Evolutionary conservation across 108 stramenopile genomes (phyloP).

Genomic region (Discostella stelligeroides): DNA sequence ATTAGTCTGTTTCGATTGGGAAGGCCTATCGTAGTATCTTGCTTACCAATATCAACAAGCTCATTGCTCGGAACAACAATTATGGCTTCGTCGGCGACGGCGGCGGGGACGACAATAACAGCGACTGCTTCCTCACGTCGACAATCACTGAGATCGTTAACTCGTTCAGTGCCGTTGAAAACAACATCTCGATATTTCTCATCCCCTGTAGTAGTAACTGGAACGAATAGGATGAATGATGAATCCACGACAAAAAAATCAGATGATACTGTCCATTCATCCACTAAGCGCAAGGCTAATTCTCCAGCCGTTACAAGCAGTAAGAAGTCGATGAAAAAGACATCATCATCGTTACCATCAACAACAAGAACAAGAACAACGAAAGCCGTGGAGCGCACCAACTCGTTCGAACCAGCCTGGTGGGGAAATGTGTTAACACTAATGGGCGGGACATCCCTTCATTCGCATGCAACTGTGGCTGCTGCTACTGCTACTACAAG

Average conservation of each 20-base stretch:
- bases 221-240: not conserved
- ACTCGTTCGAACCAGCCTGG: slow-evolving; percentile 47
- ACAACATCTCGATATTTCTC: slow-evolving; percentile 19
- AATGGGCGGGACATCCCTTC: not conserved
- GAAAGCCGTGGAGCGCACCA: slow-evolving; percentile 14
- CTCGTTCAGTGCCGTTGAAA: not conserved
- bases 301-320: slow-evolving; percentile 2
- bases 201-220: too few relatives aligned
- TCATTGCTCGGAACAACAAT: too few relatives aligned
- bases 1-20: not conserved
- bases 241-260: not conserved
- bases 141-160: slow-evolving; percentile 1
- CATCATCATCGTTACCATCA: too few relatives aligned
- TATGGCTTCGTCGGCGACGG: not conserved
- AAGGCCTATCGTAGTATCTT: slow-evolving; percentile 2
- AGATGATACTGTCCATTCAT: not conserved
- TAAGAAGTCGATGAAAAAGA: not conserved
- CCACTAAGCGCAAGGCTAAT: slow-evolving; percentile 10
- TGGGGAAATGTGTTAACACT: slow-evolving; percentile 40
- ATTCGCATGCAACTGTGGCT: slow-evolving; percentile 9
- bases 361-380: not conserved
- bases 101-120: not conserved
- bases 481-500: not conserved
- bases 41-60: slow-evolving; percentile 8
- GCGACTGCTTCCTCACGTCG: slow-evolving; percentile 6